These are phyloP conservation scores for Citrus unshiu DNA, from an alignment of 345 rosid species.

Conservation along the genomic window DNA sequence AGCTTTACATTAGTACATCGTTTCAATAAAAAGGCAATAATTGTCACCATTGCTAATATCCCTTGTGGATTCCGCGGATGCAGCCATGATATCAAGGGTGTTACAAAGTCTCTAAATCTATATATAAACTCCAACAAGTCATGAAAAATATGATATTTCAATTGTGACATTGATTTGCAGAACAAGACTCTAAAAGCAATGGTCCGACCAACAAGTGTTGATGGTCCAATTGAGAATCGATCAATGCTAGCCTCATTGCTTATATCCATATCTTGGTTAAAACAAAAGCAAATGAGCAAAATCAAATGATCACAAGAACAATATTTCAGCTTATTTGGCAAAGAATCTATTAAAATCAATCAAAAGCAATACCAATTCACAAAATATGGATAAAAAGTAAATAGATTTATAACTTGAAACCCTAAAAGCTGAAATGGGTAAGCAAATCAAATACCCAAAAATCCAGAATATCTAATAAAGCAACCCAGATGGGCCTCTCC, in stretches of 20 bases:
- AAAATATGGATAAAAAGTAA: not conserved
- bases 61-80: slow-evolving; percentile 97
- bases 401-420: not conserved
- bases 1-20: slow-evolving; percentile 74
- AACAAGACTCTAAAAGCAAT: slow-evolving; percentile 82
- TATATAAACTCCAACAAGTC: slow-evolving; percentile 35
- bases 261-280: slow-evolving; percentile 61
- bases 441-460: not conserved
- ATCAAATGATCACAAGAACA: not conserved
- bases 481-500: not conserved
- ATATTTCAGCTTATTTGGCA: not conserved
- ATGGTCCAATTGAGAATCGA: slow-evolving; percentile 84
- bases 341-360: not conserved
- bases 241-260: slow-evolving; percentile 85
- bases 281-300: not conserved
- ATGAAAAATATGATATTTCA: slow-evolving; percentile 47
- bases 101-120: slow-evolving; percentile 39
- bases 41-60: slow-evolving; percentile 83
- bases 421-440: not conserved
- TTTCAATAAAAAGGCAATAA: slow-evolving; percentile 78
- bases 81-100: slow-evolving; percentile 71
- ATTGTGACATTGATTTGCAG: slow-evolving; percentile 69
- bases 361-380: not conserved
- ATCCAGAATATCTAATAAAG: not conserved
- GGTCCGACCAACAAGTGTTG: slow-evolving; percentile 75